These are phyloP conservation scores for Penicillium cosmopolitanum DNA, from an alignment of 495 filamentous ascomycete genomes.

Conservation along the genomic window DNA sequence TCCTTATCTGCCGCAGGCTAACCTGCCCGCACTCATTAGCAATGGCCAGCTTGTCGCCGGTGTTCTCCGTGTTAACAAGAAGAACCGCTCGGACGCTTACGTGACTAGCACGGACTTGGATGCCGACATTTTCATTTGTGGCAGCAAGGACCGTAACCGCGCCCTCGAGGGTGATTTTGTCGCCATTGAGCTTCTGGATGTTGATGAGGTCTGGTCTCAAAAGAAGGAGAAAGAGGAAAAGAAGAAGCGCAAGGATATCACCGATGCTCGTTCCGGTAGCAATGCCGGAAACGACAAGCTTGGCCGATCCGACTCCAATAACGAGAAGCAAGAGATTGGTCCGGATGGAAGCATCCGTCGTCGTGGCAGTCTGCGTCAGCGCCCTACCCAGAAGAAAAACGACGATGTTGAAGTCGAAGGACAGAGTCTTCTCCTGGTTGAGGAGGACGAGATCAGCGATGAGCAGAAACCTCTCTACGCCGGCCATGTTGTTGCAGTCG, in stretches of 20 bases:
- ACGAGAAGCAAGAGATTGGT: slow-evolving; percentile 64
- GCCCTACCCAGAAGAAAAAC: slow-evolving; percentile 99
- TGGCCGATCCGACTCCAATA: slow-evolving; percentile 65
- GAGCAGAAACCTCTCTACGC: slow-evolving; percentile 97
- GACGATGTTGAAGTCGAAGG: slow-evolving; percentile 99
- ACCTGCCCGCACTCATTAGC: slow-evolving; percentile 83
- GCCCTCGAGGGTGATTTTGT: slow-evolving; percentile 95
- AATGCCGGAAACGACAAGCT: slow-evolving; percentile 71
- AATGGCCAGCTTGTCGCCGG: slow-evolving; percentile 95
- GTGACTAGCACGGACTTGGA: slow-evolving; percentile 93
- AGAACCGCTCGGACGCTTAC: slow-evolving; percentile 97
- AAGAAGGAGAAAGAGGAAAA: slow-evolving; percentile 99
- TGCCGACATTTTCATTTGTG: slow-evolving; percentile 99
- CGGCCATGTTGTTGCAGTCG: slow-evolving; percentile 94
- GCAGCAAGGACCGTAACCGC: slow-evolving; percentile 96
- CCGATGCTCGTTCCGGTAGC: slow-evolving; percentile 78
- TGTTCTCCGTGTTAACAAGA: slow-evolving; percentile 98
- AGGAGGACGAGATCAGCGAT: slow-evolving; percentile 98
- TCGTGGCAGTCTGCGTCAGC: slow-evolving; percentile 91
- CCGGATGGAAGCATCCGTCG: slow-evolving; percentile 83
- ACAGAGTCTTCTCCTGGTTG: slow-evolving; percentile 92
- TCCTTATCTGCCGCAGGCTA: slow-evolving; percentile 95
- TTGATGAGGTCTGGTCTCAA: slow-evolving; percentile 97
- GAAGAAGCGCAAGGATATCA: slow-evolving; percentile 99
- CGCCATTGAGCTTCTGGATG: slow-evolving; percentile 93